Evolutionary conservation across 306 rosid genomes (phyloP).

Genomic region (Biancaea sappan): DNA sequence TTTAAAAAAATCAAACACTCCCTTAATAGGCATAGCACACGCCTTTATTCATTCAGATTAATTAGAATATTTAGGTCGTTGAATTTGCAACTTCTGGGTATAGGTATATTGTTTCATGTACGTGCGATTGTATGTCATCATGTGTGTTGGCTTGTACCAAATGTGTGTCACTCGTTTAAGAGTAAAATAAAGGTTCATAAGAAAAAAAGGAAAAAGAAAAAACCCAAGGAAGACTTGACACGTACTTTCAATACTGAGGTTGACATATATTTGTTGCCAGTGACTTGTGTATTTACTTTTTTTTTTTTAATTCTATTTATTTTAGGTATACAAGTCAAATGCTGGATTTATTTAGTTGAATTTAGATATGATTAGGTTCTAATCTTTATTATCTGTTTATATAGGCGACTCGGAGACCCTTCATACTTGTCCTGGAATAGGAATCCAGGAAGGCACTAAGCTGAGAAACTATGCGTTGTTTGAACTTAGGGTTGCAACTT

Average conservation of each 20-base stretch:
- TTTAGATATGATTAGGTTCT: not conserved
- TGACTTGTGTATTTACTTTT: not conserved
- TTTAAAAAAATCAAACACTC: too few relatives aligned
- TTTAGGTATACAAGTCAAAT: not conserved
- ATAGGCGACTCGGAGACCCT: constrained; percentile 95
- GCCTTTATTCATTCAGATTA: not conserved
- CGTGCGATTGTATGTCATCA: not conserved
- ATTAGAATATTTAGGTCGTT: not conserved
- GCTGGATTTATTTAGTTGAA: not conserved
- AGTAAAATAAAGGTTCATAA: too few relatives aligned
- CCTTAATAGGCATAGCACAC: too few relatives aligned
- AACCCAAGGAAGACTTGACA: not conserved
- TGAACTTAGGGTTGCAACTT: not conserved
- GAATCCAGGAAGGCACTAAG: constrained; percentile 72
- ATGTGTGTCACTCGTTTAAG: too few relatives aligned
- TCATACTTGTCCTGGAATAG: constrained; percentile 87
- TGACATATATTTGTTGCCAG: not conserved
- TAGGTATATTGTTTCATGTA: not conserved
- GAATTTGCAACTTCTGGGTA: constrained; percentile 7
- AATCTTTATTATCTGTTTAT: constrained; percentile 23
- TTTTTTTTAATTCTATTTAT: not conserved
- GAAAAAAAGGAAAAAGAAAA: too few relatives aligned
- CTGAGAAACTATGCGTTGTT: constrained; percentile 26
- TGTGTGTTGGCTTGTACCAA: not conserved
- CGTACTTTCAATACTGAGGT: not conserved